phyloP scores from a whole-genome alignment of 1,139 yeast species.

The Casaregolazyma suthepensis region DNA sequence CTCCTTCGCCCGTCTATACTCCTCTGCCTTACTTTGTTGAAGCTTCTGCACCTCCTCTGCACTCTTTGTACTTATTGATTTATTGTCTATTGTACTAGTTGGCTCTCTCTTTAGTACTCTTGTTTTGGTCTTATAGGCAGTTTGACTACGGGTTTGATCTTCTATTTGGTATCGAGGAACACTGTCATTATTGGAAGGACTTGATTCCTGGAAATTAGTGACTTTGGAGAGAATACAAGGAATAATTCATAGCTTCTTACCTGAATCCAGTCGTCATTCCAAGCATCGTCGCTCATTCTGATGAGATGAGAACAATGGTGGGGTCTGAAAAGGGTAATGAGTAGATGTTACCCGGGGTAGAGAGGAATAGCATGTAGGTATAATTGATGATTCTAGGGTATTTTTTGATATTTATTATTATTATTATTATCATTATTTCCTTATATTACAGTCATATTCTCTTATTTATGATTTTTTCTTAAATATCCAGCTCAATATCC shows the following conservation, averaged over 20 bases:
- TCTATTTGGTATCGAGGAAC: constrained; percentile 6
- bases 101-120: constrained; percentile 15
- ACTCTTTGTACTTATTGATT: background rate
- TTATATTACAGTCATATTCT: too few relatives aligned
- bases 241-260: background rate
- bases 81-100: background rate
- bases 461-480: too few relatives aligned
- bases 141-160: constrained; percentile 9
- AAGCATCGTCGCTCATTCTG: constrained; percentile 10
- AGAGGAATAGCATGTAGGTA: too few relatives aligned
- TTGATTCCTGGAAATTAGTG: background rate
- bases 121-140: constrained; percentile 15
- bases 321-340: background rate
- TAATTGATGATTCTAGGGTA: too few relatives aligned
- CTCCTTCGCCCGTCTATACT: background rate
- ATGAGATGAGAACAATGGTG: background rate
- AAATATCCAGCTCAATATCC: background rate
- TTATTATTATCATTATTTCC: too few relatives aligned
- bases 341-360: background rate
- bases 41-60: background rate
- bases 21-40: constrained; percentile 1
- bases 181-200: background rate
- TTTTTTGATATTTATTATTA: too few relatives aligned
- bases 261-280: constrained; percentile 14
- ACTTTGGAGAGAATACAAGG: background rate